A percentile compares a stretch with the other conserved stretches of the same genome.
phyloP scores from a whole-genome alignment of 208 protist species.

The Trichomonas tenax region DNA sequence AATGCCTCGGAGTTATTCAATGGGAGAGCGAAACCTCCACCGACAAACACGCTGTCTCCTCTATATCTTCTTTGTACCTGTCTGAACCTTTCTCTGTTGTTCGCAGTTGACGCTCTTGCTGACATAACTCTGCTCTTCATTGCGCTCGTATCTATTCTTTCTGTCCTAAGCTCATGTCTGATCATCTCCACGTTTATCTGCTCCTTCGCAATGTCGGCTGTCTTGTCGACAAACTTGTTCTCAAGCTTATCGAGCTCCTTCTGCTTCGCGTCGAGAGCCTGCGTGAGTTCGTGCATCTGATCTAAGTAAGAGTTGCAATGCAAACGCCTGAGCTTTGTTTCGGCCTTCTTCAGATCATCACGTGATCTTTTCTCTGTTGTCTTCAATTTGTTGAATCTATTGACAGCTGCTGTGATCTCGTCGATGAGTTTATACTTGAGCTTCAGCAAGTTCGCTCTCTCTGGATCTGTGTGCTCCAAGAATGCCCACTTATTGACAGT shows the following conservation, averaged over 20 bases:
- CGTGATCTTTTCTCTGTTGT: background rate
- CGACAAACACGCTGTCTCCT: background rate
- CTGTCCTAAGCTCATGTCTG: background rate
- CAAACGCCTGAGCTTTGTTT: background rate
- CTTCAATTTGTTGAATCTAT: background rate
- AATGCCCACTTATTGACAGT: background rate
- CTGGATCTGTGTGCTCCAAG: background rate
- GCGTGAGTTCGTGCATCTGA: background rate
- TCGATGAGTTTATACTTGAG: background rate
- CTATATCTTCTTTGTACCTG: background rate
- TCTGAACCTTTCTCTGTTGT: background rate
- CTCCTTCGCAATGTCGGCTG: background rate
- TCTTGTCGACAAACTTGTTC: background rate
- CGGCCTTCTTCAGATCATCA: background rate
- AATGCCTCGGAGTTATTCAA: background rate
- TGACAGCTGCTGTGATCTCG: background rate
- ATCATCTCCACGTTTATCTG: background rate
- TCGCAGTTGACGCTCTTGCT: background rate
- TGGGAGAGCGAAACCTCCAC: background rate
- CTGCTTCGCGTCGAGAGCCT: background rate
- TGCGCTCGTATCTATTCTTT: background rate
- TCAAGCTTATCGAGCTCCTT: background rate
- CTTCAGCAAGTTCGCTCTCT: background rate
- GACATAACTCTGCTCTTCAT: background rate
- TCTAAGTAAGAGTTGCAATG: background rate